These are phyloP conservation scores for Carex littledalei DNA, from an alignment of 176 grass and related monocot genomes.

Conservation along the genomic window DNA sequence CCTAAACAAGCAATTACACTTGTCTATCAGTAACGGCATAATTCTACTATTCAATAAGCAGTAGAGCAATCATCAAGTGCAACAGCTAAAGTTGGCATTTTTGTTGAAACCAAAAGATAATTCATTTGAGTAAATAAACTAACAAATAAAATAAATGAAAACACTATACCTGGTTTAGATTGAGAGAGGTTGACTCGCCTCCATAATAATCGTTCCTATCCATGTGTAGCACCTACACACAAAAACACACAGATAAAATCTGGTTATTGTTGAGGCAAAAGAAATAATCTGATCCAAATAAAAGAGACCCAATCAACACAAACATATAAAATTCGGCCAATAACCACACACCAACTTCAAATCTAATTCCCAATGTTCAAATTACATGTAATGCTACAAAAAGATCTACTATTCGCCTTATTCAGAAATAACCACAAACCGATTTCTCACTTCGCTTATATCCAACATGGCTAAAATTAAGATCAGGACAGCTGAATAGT, in stretches of 20 bases:
- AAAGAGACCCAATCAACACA: background rate
- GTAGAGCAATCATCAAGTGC: background rate
- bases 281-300: background rate
- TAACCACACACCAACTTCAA: background rate
- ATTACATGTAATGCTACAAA: background rate
- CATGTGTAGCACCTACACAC: slow-evolving; percentile 73
- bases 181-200: slow-evolving; percentile 77
- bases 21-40: background rate
- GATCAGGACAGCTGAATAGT: background rate
- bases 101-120: background rate
- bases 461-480: background rate
- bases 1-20: background rate
- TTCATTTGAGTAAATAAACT: background rate
- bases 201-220: slow-evolving; percentile 93
- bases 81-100: background rate
- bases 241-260: background rate
- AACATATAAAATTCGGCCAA: background rate
- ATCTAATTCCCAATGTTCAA: background rate
- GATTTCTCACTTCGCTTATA: background rate
- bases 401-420: background rate
- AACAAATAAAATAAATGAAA: background rate
- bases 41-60: background rate
- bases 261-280: background rate
- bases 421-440: background rate
- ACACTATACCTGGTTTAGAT: slow-evolving; percentile 50